Percentiles rank a stretch among this genome's conserved stretches.
phyloP scores from a whole-genome alignment of 306 rosid species.

The Castanospermum australe region DNA sequence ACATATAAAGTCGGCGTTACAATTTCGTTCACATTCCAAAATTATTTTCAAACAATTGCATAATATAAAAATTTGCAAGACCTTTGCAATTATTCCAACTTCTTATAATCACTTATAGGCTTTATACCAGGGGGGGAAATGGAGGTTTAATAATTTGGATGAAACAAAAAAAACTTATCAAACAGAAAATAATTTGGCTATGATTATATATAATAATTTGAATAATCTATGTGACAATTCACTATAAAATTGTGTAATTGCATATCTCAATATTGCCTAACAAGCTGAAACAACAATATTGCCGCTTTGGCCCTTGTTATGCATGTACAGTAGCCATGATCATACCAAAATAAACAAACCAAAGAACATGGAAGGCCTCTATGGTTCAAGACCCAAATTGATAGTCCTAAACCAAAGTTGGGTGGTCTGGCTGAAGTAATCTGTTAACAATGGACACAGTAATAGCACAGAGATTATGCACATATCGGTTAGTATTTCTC shows the following conservation, averaged over 20 bases:
- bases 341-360: not conserved
- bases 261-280: not conserved
- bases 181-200: too few species aligned
- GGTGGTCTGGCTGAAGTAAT: not conserved
- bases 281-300: too few species aligned
- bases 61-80: too few species aligned
- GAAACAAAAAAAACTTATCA: too few species aligned
- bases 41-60: too few species aligned
- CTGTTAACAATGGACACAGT: slow-evolving; percentile 8
- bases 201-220: not conserved
- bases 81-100: too few species aligned
- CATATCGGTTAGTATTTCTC: slow-evolving; percentile 13
- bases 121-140: too few species aligned
- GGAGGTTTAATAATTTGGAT: too few species aligned
- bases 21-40: too few species aligned
- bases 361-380: not conserved
- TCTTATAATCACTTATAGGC: too few species aligned
- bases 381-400: not conserved
- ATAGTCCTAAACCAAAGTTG: not conserved
- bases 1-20: too few species aligned
- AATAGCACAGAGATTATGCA: slow-evolving; percentile 22
- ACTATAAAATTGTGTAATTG: not conserved
- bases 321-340: not conserved
- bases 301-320: too few species aligned
- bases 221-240: not conserved